Evolutionary conservation across 306 rosid genomes (phyloP).

Genomic region (Astragalus membranaceus): DNA sequence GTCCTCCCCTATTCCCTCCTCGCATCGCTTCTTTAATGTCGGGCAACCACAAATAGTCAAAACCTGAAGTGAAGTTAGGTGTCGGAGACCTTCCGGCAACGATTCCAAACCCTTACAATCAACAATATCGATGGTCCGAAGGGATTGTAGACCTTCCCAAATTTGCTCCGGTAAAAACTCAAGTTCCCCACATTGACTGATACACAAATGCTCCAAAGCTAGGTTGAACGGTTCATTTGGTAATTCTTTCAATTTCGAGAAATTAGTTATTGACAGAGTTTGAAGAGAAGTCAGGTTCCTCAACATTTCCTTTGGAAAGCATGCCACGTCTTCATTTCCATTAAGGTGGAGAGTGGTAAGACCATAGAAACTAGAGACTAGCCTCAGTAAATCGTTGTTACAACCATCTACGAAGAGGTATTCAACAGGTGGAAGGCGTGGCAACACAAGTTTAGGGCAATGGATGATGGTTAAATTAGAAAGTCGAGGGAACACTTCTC

Average conservation of each 20-base stretch:
- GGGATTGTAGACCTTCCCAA: not conserved
- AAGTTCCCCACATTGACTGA: not conserved
- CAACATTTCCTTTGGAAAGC: not conserved
- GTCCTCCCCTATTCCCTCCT: not conserved
- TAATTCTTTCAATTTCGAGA: not conserved
- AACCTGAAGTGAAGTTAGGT: not conserved
- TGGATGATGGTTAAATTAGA: not conserved
- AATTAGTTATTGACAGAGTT: not conserved
- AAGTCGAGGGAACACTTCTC: not conserved
- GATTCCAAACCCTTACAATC: not conserved
- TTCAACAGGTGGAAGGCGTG: not conserved
- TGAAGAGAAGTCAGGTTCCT: not conserved
- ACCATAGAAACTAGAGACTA: not conserved
- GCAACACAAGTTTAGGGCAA: conserved; percentile 1
- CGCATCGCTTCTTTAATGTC: not conserved
- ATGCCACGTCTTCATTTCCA: not conserved
- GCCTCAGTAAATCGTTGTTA: not conserved
- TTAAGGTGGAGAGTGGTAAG: not conserved
- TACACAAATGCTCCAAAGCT: not conserved
- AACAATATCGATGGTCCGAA: not conserved
- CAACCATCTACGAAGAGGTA: not conserved
- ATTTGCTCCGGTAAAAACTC: not conserved
- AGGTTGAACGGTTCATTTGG: not conserved
- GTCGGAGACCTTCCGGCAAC: not conserved
- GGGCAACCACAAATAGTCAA: not conserved